These are phyloP conservation scores for Psilocybe sp. DNA, from an alignment of 768 basidiomycete species.

Conservation along the genomic window DNA sequence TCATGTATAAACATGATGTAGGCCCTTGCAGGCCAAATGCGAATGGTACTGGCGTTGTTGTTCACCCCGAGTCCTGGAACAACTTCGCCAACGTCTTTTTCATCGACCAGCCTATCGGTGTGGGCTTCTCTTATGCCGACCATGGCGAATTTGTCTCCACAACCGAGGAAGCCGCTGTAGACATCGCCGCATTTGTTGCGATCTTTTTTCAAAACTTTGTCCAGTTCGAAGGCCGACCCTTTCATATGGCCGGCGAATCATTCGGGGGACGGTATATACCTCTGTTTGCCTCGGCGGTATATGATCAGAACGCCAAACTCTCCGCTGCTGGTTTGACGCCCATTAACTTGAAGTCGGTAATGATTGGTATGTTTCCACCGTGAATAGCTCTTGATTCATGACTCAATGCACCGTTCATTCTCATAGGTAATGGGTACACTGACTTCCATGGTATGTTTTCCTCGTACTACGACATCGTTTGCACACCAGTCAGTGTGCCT, in stretches of 20 bases:
- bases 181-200: slow-evolving; percentile 67
- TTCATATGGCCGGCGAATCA: slow-evolving; percentile 76
- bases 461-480: too few relatives aligned
- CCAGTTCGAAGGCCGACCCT: slow-evolving; percentile 64
- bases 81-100: slow-evolving; percentile 61
- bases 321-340: slow-evolving; percentile 49
- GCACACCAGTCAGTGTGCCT: too few relatives aligned
- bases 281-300: slow-evolving; percentile 73
- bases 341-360: slow-evolving; percentile 68
- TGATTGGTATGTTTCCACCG: slow-evolving; percentile 52
- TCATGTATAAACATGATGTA: slow-evolving; percentile 12
- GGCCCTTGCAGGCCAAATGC: slow-evolving; percentile 64
- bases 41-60: slow-evolving; percentile 38
- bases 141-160: slow-evolving; percentile 58
- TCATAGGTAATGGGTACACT: too few relatives aligned
- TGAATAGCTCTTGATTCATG: too few relatives aligned
- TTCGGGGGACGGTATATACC: slow-evolving; percentile 75
- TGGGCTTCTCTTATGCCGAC: slow-evolving; percentile 63
- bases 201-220: slow-evolving; percentile 76
- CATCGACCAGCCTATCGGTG: slow-evolving; percentile 60
- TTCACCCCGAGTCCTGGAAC: slow-evolving; percentile 65
- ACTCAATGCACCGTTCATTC: too few relatives aligned
- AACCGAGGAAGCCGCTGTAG: slow-evolving; percentile 66
- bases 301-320: slow-evolving; percentile 65
- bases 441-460: too few relatives aligned